Evolutionary conservation across 1,284 basidiomycete species (phyloP), one percentile per base, ranked within the genome.

Genomic region (Hemileia vastatrix): DNA sequence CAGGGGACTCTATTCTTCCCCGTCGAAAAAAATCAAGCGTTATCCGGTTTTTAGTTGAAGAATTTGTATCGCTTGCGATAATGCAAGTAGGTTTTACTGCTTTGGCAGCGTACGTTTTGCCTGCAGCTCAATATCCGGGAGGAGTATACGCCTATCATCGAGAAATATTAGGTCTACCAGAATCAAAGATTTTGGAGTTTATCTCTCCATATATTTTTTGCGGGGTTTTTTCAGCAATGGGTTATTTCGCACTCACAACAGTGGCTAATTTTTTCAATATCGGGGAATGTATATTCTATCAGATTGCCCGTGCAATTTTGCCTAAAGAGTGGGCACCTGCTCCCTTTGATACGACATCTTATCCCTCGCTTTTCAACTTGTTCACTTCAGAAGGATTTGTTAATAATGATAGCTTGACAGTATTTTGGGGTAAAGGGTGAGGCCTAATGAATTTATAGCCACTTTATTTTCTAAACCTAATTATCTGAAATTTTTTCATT

Each of bases 391-490:
- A n/a, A n/a, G n/a, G n/a, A n/a, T n/a, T n/a, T n/a, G n/a, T n/a
- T n/a, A n/a, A n/a, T n/a, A n/a, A n/a, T n/a, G n/a, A n/a, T n/a
- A 60, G 58, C 27, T 24, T 60, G n/a, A 53, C 58, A 15, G 58
- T 53, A 27, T 60, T 60, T 27, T 60, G 58, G 58, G 18, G 49
- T 5, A 60, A 53, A 51, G 58, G 58, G n/a, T n/a, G n/a, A n/a
- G n/a, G n/a, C n/a, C n/a, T n/a, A n/a, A n/a, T n/a, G n/a, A n/a
- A n/a, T n/a, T n/a, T n/a, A n/a, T n/a, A n/a, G n/a, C n/a, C n/a
- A n/a, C n/a, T n/a, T n/a, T n/a, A n/a, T n/a, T n/a, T n/a, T n/a
- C n/a, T 44, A 31, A 32, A 27, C 36, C 31, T 4, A 8, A 18
- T 43, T 43, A 6, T 43, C 36, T 43, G 6, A n/a, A 43, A 43